phyloP scores from a whole-genome alignment of 257 asterid genomes.

The Penstemon eatonii region DNA sequence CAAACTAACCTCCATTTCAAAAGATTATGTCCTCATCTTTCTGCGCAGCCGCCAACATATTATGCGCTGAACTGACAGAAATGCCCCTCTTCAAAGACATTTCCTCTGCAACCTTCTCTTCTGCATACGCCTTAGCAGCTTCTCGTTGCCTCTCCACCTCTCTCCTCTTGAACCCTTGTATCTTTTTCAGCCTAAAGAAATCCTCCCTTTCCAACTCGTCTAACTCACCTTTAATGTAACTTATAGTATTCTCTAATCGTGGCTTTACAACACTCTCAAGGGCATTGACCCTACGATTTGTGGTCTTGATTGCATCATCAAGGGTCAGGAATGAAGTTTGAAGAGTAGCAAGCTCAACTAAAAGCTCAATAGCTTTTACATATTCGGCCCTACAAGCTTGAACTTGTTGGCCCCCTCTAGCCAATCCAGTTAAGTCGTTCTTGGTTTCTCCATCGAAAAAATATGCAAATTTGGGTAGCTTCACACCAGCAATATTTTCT shows the following conservation, averaged over 20 bases:
- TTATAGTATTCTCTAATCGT: constrained; percentile 49
- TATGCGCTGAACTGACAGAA: constrained; percentile 36
- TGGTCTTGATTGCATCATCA: constrained; percentile 62
- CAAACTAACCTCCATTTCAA: constrained; percentile 35
- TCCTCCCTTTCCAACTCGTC: constrained; percentile 59
- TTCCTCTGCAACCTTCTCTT: constrained; percentile 44
- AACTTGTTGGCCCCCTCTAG: constrained; percentile 58
- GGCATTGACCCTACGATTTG: constrained; percentile 63
- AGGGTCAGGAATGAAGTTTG: constrained; percentile 59
- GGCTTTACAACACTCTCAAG: constrained; percentile 61
- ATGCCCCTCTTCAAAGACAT: constrained; percentile 43
- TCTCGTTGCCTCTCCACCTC: constrained; percentile 48
- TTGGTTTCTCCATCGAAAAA: constrained; percentile 49
- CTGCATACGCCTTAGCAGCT: constrained; percentile 45
- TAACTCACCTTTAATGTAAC: constrained; percentile 50
- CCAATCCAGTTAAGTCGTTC: constrained; percentile 53
- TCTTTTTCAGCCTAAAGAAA: constrained; percentile 54
- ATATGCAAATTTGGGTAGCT: constrained; percentile 50
- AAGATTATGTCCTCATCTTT: constrained; percentile 54
- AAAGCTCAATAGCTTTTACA: constrained; percentile 54
- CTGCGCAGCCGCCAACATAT: constrained; percentile 33
- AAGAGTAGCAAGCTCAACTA: constrained; percentile 53
- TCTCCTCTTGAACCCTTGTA: constrained; percentile 51
- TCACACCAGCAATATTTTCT: constrained; percentile 58
- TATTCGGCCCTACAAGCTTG: constrained; percentile 52